Base-by-base conservation (phyloP, 345 rosid genomes). In the Lenwebbia sp. region DNA sequence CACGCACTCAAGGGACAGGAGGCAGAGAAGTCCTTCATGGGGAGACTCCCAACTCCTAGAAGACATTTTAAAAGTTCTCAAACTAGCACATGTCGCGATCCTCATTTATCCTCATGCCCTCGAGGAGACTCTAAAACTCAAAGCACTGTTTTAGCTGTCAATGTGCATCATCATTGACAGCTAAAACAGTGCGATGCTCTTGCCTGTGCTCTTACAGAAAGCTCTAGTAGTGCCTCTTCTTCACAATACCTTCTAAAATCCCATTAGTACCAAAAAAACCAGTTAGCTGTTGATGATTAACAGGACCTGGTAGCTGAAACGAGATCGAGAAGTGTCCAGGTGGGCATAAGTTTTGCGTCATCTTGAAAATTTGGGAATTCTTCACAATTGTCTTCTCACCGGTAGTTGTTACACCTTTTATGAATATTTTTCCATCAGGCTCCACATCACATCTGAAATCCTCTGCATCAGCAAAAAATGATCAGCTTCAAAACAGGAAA, bases 281-380 rank as follows among this genome's bases (percentile, higher is more conserved):
- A 4, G 86, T 62, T 83, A 93, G 90, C 54, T 90, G 91, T 50
- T 88, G 92, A 74, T 83, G 87, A 85, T 93, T 87, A 86, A 95
- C 97, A 12, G 98, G 98, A 86, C 99, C 98, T 10, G 98, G 97
- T 22, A 96, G 96, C 86, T 89, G 90, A 86, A 95, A 94, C 19
- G 92, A 86, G 85, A 95, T 85, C 2, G 97, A 88, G 89, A 96
- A 97, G 82, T 86, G 92, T 40, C 99, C 98, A 0, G 97, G 94
- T 11, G 96, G 96, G 88, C 93, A 89, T 13, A 95, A 89, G 84
- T 96, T 95, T 81, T 91, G 98, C 0, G 97, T 85, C 98, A 95
- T 96, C 88, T 87, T 89, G 75, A 96, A 97, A 85, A 93, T 83
- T 88, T 88, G 92, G 55, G 91, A 92, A 88, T 91, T 3, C 90